Conservation (phyloP, 495 filamentous ascomycete species). For the Talaromyces borbonicus region DNA sequence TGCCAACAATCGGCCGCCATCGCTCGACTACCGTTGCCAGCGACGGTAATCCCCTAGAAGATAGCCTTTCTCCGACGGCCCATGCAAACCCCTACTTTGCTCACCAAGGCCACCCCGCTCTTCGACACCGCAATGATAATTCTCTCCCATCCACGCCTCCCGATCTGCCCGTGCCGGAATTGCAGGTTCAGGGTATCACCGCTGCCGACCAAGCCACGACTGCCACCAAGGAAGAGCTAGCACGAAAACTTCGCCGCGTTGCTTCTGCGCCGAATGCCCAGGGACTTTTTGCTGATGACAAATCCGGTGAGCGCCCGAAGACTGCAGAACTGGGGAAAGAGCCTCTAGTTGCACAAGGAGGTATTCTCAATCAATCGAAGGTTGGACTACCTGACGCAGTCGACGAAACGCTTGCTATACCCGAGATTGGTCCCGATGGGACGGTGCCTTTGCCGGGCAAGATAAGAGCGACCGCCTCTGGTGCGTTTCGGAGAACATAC, state of each 20-base stretch:
- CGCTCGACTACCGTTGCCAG: slow-evolving; percentile 85
- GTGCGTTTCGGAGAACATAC: slow-evolving; percentile 87
- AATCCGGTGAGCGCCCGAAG: slow-evolving; percentile 58
- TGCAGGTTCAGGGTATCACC: slow-evolving; percentile 62
- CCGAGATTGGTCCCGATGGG: slow-evolving; percentile 28
- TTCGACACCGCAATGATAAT: slow-evolving; percentile 89
- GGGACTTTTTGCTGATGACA: slow-evolving; percentile 66
- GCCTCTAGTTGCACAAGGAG: slow-evolving; percentile 49
- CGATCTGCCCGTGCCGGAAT: slow-evolving; percentile 72
- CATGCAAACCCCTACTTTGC: slow-evolving; percentile 96
- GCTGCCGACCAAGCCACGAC: slow-evolving; percentile 66
- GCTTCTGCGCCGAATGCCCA: slow-evolving; percentile 96
- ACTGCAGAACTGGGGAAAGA: slow-evolving; percentile 77
- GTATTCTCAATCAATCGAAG: slow-evolving; percentile 42
- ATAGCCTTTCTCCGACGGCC: slow-evolving; percentile 82
- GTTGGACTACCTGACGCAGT: slow-evolving; percentile 43
- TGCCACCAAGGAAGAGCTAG: slow-evolving; percentile 85
- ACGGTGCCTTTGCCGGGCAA: slow-evolving; percentile 42
- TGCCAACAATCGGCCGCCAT: slow-evolving; percentile 66
- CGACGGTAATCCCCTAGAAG: slow-evolving; percentile 84
- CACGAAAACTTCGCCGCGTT: slow-evolving; percentile 82
- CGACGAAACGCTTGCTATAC: slow-evolving; percentile 27
- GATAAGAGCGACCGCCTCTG: slow-evolving; percentile 35
- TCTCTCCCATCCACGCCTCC: slow-evolving; percentile 96
- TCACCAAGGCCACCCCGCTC: slow-evolving; percentile 85